Base-by-base conservation (phyloP, 345 rosid species). In the Carallia brachiata region DNA sequence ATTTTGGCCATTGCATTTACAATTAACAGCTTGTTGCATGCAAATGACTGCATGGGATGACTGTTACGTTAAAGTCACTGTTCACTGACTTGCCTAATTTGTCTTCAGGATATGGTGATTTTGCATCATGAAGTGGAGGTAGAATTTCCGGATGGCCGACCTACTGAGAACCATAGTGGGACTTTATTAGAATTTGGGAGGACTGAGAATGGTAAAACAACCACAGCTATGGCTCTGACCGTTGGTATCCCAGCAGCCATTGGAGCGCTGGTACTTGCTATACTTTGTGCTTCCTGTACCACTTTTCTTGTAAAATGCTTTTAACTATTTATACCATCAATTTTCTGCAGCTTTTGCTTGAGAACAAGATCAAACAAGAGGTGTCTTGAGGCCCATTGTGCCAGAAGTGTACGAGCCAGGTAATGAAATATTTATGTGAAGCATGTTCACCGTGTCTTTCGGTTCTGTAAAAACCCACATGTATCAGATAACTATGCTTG, bases 321-420 rank as follows among this genome's bases (percentile, higher is more conserved):
- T 2, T 37, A 75, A 62, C 39, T 52, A 65, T 69, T 27, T 53
- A 50, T 16, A 27, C n/a, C 75, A 6, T 67, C 52, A 8, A n/a
- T 62, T 36, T 55, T 47, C 69, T 73, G 71, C 88, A 94, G 98
- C 88, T 91, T 44, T 71, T 94, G 61, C 83, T 91, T 13, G 86
- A 71, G 79, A 87, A 88, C 84, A 88, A 90, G 86, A 82, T 94
- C 75, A 87, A 82, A 85, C 83, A 37, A 79, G 89, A 82, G 97
- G 98, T 3, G 90, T 94, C 39, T 68, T 94, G 44, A 85, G 98
- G 73, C 98, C 98, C 2, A 75, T 85, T 15, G 86, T 80, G 76
- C 95, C 95, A 40, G 97, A 90, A 85, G 96, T 94, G 4, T 91
- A 94, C 74, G 36, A 80, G 58, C 96, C 97, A 83, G 93, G 98